Percentiles rank a stretch among this genome's conserved stretches.
Evolutionary conservation across 306 rosid species (phyloP).

Genomic region (Adenanthera pavonina): DNA sequence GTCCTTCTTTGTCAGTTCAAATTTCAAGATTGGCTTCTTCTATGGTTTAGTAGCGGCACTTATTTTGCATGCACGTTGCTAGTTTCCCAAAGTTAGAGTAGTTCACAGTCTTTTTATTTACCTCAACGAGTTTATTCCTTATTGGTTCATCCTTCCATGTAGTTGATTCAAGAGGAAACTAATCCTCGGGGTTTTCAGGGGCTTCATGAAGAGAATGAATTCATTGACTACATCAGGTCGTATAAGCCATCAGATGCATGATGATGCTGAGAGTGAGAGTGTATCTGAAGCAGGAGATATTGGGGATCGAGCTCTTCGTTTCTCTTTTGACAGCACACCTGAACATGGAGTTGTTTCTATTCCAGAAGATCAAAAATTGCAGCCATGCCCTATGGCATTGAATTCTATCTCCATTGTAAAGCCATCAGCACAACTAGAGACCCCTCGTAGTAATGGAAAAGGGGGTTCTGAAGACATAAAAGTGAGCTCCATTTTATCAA

Average conservation of each 20-base stretch:
- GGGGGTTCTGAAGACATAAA: conserved; percentile 34
- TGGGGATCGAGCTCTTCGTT: conserved; percentile 63
- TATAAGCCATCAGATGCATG: conserved; percentile 36
- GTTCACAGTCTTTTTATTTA: background rate
- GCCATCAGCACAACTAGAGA: conserved; percentile 35
- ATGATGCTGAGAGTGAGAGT: conserved; percentile 47
- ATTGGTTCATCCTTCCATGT: background rate
- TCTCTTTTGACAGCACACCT: conserved; percentile 37
- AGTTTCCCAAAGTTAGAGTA: background rate
- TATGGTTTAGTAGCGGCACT: background rate
- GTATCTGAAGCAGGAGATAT: conserved; percentile 71
- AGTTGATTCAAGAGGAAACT: conserved; percentile 39
- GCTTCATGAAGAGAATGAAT: conserved; percentile 42
- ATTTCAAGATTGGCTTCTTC: background rate
- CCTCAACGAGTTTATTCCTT: background rate
- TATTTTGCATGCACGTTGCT: background rate
- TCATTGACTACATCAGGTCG: conserved; percentile 41
- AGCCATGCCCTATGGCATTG: conserved; percentile 13
- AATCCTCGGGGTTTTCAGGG: conserved; percentile 33
- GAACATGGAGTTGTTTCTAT: conserved; percentile 49
- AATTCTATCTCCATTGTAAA: conserved; percentile 26
- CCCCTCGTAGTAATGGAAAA: conserved; percentile 37
- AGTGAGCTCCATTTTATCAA: conserved; percentile 43
- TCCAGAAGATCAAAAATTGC: conserved; percentile 35
- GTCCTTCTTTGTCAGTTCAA: background rate